Base-by-base conservation (phyloP, 768 basidiomycete genomes). In the Macrocybe gigantea region DNA sequence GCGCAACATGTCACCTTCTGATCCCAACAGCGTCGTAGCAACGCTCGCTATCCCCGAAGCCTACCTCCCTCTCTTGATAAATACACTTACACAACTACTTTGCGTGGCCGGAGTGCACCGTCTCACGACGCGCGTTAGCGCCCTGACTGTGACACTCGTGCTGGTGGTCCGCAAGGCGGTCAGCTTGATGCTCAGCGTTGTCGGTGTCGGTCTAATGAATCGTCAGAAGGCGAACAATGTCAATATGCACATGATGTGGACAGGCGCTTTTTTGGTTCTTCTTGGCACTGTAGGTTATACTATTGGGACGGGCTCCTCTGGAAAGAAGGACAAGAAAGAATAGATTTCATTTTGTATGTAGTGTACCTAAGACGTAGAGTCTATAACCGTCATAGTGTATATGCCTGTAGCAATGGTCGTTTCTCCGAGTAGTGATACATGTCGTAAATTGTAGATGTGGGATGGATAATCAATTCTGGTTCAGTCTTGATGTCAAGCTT, bases 101-200 rank as follows among this genome's bases (percentile, higher is more conserved):
- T 97, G 93, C 65, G 83, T 87, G 11, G 71, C 88, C 0, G 93
- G 93, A 32, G 93, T 95, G 38, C 83, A 96, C 62, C 74, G 89
- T 41, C 75, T 97, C 51, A 91, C 91, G 0, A 82, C 83, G 0
- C 77, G 81, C 40, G 85, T 90, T 5, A 80, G 78, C 43, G 75
- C 85, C 7, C 71, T 93, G 36, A 85, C 79, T 0, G 89, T 93
- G 12, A 88, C 85, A 3, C 82, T 92, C 47, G 74, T 90, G 22
- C 73, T 91, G 37, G 86, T 85, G 45, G 84, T 93, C 12, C 77
- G 89, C 49, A 93, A 93, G 60, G 89, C 88, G 9, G 72, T 78
- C 31, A 90, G 87, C 46, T 67, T 92, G 11, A 63, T 89, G 15
- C 71, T 93, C 53, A 91, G 88, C 56, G 80, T 88, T 15, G 72